These are phyloP conservation scores for Phytophthora gonapodyides DNA, from an alignment of 352 stramenopile genomes.

Conservation along the genomic window DNA sequence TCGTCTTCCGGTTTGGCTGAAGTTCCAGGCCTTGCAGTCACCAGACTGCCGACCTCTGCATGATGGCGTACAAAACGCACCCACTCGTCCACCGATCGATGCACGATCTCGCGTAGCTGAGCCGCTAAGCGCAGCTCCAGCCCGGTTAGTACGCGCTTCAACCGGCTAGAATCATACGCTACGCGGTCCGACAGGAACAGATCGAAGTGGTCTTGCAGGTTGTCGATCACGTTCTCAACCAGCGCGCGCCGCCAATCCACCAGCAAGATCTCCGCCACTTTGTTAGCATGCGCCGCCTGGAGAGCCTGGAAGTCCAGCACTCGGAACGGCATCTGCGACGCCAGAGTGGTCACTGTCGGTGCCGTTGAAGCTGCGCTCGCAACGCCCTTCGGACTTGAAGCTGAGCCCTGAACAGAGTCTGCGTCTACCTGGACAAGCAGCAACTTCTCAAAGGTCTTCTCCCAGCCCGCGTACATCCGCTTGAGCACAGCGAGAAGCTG, in stretches of 20 bases:
- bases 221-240: constrained; percentile 93
- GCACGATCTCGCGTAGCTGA: constrained; percentile 81
- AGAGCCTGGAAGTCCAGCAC: constrained; percentile 86
- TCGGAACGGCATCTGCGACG: constrained; percentile 78
- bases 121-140: constrained; percentile 87
- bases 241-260: constrained; percentile 91
- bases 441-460: constrained; percentile 85
- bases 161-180: constrained; percentile 54
- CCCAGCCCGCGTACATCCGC: constrained; percentile 91
- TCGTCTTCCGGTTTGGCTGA: constrained; percentile 4
- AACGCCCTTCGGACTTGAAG: constrained; percentile 9
- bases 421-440: constrained; percentile 68
- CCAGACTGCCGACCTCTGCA: constrained; percentile 8
- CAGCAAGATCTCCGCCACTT: constrained; percentile 71
- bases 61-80: constrained; percentile 53
- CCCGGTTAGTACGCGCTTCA: constrained; percentile 83
- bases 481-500: constrained; percentile 80
- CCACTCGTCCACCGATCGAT: constrained; percentile 62
- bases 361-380: constrained; percentile 6
- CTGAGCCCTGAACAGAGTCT: background rate
- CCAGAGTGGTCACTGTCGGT: constrained; percentile 27
- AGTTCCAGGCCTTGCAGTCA: background rate
- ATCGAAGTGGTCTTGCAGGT: constrained; percentile 93
- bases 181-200: constrained; percentile 89
- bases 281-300: constrained; percentile 78